These are phyloP conservation scores for Epichloe elymi DNA, from an alignment of 2,329 filamentous ascomycete species.

Conservation along the genomic window DNA sequence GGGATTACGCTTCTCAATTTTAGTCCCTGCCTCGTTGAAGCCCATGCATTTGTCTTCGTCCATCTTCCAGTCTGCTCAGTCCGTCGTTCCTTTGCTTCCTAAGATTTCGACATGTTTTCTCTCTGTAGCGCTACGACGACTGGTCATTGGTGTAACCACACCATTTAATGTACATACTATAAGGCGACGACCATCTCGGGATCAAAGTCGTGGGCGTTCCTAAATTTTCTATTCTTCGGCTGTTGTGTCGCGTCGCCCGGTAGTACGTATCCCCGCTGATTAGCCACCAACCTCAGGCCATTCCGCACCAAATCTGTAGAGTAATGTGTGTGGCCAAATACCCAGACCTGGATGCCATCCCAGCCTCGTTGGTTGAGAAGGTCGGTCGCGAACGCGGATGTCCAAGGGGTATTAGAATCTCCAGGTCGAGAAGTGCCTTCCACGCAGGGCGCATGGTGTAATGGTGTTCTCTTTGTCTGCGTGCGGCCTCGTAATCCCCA, in stretches of 20 bases:
- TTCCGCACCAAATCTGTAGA: conserved; percentile 21
- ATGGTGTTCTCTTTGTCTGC: too few relatives aligned
- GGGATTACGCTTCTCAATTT: too few relatives aligned
- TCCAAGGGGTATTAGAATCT: too few relatives aligned
- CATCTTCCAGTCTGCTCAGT: too few relatives aligned
- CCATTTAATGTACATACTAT: background rate
- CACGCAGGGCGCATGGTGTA: conserved; percentile 34
- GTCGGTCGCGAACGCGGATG: conserved; percentile 19
- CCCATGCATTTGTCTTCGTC: too few relatives aligned
- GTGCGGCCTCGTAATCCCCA: too few relatives aligned
- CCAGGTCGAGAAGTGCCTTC: too few relatives aligned
- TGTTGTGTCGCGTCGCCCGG: conserved; percentile 1
- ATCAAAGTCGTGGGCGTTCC: conserved; percentile 1
- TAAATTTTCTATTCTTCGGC: background rate
- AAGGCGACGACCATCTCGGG: background rate
- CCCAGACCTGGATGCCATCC: conserved; percentile 25
- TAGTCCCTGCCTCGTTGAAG: too few relatives aligned
- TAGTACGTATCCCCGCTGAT: conserved; percentile 31
- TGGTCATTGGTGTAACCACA: too few relatives aligned
- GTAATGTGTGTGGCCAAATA: conserved; percentile 37
- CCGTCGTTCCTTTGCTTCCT: too few relatives aligned
- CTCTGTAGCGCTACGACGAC: too few relatives aligned
- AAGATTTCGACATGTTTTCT: too few relatives aligned
- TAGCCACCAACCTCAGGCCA: conserved; percentile 27
- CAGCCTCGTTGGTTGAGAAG: conserved; percentile 18